Base-by-base conservation (phyloP, 108 stramenopile genomes). In the Skeletonema marinoi region DNA sequence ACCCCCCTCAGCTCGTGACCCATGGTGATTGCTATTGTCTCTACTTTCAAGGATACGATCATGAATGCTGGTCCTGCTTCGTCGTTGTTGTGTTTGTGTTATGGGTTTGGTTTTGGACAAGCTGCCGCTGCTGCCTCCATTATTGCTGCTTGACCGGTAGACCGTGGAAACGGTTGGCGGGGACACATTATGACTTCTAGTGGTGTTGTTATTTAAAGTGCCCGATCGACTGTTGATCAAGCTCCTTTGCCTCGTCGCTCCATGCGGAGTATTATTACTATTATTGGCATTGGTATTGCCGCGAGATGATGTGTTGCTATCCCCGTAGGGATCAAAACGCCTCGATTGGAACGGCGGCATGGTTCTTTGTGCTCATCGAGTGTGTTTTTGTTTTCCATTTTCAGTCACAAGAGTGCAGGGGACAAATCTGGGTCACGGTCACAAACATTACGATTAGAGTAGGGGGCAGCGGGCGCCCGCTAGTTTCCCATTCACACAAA, bases 321-420 rank as follows among this genome's bases (percentile, higher is more conserved):
- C 70, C 39, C 51, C 70, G 44, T 72, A 72, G 39, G 71, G 71
- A 50, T 72, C 71, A 35, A 72, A 60, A 1, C 71, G 71, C 44
- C 62, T 41, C 29, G 71, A 72, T 35, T 61, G 60, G 60, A 62
- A 72, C 71, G 71, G 71, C 41, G 71, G 44, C 71, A 72, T 72
- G 32, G 71, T 61, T 68, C 64, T 13, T 46, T 19, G 7, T 54
- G 7, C 25, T n/a, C 25, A n/a, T 46, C 16, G 13, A 44, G 9
- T 25, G 50, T 19, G 50, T 6, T 21, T 21, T 51, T 14, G 50
- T 1, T 51, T 21, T 19, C n/a, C 46, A 4, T 48, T n/a, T 48
- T 48, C 46, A 48, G 36, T 36, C 36, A 36, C 36, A 8, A 36
- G 6, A n/a, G 6, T 36, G 36, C 25, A 25, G 25, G 25, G 25